phyloP scores from a whole-genome alignment of 805 yeast genomes.

The Millerozyma acaciae region DNA sequence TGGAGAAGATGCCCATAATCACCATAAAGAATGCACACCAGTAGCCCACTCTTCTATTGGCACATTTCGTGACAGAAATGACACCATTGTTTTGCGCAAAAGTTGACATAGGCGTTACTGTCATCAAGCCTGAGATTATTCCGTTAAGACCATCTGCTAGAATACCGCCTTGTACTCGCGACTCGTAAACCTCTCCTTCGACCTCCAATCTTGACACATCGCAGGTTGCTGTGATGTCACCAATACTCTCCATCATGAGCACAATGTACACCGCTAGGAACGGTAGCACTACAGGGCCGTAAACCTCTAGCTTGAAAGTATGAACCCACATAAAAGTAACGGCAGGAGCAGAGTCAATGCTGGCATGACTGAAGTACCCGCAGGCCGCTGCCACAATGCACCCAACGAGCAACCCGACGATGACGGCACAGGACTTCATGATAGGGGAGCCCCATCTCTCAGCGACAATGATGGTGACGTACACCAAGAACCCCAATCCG shows the following conservation, averaged over 20 bases:
- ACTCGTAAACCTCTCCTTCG: constrained; percentile 76
- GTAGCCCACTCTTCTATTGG: constrained; percentile 75
- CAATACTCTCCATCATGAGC: constrained; percentile 89
- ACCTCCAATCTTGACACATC: constrained; percentile 86
- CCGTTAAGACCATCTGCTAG: constrained; percentile 87
- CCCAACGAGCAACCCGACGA: constrained; percentile 78
- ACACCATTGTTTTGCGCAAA: constrained; percentile 97
- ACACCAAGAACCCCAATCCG: constrained; percentile 85
- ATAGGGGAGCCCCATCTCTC: constrained; percentile 93
- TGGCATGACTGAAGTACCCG: constrained; percentile 63
- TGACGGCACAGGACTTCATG: constrained; percentile 91
- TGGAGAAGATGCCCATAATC: constrained; percentile 83
- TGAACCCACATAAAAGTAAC: constrained; percentile 86
- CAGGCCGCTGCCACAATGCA: constrained; percentile 91
- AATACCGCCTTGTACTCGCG: constrained; percentile 89
- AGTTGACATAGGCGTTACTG: constrained; percentile 85
- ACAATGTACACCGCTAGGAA: constrained; percentile 78
- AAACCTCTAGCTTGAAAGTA: constrained; percentile 70
- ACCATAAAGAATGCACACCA: constrained; percentile 77
- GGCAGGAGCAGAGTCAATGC: constrained; percentile 69
- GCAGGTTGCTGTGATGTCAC: constrained; percentile 91
- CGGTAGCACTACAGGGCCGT: constrained; percentile 85
- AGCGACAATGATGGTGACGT: constrained; percentile 63
- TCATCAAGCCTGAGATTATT: constrained; percentile 68
- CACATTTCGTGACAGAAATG: constrained; percentile 87